Conservation (phyloP, 1,284 basidiomycete genomes). For the Trametes versicolor region DNA sequence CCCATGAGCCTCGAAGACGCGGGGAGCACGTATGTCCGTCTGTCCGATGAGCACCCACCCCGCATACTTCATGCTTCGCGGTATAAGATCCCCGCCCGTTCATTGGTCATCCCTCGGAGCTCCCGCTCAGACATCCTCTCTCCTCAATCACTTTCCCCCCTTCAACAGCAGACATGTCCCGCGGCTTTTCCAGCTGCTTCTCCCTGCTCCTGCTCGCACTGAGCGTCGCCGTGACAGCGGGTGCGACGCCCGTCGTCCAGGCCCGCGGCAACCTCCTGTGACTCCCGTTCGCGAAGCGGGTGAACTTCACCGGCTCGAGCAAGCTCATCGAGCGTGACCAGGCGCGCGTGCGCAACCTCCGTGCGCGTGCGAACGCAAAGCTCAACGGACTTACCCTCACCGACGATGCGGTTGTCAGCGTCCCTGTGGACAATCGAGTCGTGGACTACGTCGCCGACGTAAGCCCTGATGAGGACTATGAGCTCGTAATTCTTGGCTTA, state of each 20-base stretch:
- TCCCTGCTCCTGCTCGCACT: constrained; percentile 34
- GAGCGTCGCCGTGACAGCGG: constrained; percentile 34
- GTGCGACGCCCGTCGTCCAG: constrained; percentile 39
- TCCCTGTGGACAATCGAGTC: constrained; percentile 35
- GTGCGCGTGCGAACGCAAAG: constrained; percentile 32
- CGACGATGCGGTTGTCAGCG: constrained; percentile 27
- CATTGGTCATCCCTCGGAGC: constrained; percentile 15
- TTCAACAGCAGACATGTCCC: constrained; percentile 24
- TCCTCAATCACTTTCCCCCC: not conserved
- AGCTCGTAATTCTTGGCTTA: not conserved
- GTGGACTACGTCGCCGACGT: constrained; percentile 39
- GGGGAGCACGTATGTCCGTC: constrained; percentile 7
- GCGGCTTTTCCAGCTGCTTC: constrained; percentile 26
- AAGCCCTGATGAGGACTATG: not conserved
- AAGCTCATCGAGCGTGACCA: constrained; percentile 41
- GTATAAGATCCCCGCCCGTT: constrained; percentile 7
- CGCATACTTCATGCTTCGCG: not conserved
- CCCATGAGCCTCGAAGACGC: constrained; percentile 5
- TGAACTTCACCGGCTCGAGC: constrained; percentile 39
- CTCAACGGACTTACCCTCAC: constrained; percentile 22
- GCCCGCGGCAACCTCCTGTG: constrained; percentile 37
- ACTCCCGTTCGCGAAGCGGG: constrained; percentile 41
- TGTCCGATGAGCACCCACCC: not conserved
- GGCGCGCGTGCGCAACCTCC: constrained; percentile 37
- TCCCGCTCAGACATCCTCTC: constrained; percentile 26